Base-by-base conservation (phyloP, 2,329 filamentous ascomycete species). In the Monosporascus sp. region DNA sequence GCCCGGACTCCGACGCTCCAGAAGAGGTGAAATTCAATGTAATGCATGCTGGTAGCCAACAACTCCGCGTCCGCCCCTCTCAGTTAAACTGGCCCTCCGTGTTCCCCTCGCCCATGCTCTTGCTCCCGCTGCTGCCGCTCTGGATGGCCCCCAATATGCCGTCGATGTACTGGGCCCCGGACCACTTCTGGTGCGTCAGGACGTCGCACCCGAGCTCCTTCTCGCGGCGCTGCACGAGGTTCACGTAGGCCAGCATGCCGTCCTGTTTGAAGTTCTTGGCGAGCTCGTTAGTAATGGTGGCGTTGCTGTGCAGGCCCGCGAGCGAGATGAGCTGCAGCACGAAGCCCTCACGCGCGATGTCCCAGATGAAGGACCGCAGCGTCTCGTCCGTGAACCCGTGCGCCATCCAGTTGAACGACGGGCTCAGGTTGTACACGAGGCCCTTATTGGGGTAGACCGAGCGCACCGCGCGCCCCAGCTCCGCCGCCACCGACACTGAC, bases 351-450 rank as follows among this genome's bases (percentile, higher is more conserved):
- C 86, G 84, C 8, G 92, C 94, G 59, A 99, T 84, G 69, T 97
- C 93, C 93, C 93, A 97, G 63, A 99, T 89, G 70, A 99, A 99
- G 6, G 83, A 90, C 74, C 88, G 90, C 52, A 99, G 80, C 6
- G 87, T 87, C 56, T 84, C 85, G 58, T 91, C 84, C 3, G 82
- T 87, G 73, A 97, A 99, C 31, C 93, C 94, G 68, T 97, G 92
- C 11, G 85, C 85, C 84, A 95, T 94, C 94, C 94, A 99, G 78
- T 99, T 97, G 81, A 99, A 99, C 8, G 90, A 96, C 1, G 94
- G 94, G 5, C 87, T 92, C 2, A 99, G 81, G 74, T 99, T 99
- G 76, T 99, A 99, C 0, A 97, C 93, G 24, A 99, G 81, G 37
- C 89, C 88, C 80, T 97, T 97, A 55, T 83, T 84, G 0, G 91